Base-by-base conservation (phyloP, 2,329 filamentous ascomycete species). In the Pyrenophora seminiperda region DNA sequence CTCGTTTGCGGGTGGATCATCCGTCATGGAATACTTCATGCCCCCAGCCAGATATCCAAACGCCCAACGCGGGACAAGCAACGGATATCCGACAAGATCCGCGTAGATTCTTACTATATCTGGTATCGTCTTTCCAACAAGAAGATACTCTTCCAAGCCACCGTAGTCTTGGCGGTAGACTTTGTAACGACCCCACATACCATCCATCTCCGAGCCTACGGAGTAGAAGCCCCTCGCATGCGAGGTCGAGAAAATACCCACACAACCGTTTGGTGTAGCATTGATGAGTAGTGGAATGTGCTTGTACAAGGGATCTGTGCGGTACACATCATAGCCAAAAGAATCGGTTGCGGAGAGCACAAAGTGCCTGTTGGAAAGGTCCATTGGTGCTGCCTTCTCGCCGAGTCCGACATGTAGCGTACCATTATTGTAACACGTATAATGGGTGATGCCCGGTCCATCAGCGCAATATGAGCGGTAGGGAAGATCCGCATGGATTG, bases 171-270 rank as follows among this genome's bases (percentile, higher is more conserved):
- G 87, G 6, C 87, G 81, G 61, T 88, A 89, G 15, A 88, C 85
- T 67, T 90, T 90, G 79, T 84, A 90, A 49, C 81, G 82, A 0
- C 87, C 87, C 86, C 87, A 90, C 73, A 90, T 81, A 20, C 87
- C 87, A 63, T 91, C 88, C 71, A 90, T 86, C 68, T 90, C 87
- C 1, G 83, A 83, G 2, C 87, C 88, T 6, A 90, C 77, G 7
- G 81, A 82, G 75, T 85, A 90, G 13, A 79, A 80, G 0, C 85
- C 86, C 42, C 87, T 75, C 0, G 80, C 77, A 62, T 90, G 84
- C 2, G 81, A 83, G 0, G 85, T 86, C 0, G 87, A 89, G 67
- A 90, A 88, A 14, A 86, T 79, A 0, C 80, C 87, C 0, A 90
- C 79, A 41, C 83, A 87, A 0, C 86, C 87, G 2, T 80, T 64